Evolutionary conservation across 495 filamentous ascomycete genomes (phyloP).

Genomic region (Astrothelium macrocarpum): DNA sequence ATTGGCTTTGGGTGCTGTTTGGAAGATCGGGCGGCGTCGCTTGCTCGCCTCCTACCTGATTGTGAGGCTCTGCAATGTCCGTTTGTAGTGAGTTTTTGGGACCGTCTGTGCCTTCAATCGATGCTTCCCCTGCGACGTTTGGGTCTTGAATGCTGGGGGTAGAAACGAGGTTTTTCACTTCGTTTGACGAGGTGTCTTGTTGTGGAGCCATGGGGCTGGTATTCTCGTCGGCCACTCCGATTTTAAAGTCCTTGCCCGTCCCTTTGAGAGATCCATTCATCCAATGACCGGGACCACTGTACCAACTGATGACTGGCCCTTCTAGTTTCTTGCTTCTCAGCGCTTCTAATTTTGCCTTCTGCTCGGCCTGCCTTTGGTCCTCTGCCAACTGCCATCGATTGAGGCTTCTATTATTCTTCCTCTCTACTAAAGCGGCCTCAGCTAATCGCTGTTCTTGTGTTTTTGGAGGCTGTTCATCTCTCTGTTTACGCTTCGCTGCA

Average conservation of each 20-base stretch:
- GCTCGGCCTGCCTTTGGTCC: constrained; percentile 71
- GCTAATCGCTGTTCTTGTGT: constrained; percentile 76
- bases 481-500: constrained; percentile 64
- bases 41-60: constrained; percentile 5
- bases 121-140: too few relatives aligned
- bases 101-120: not conserved
- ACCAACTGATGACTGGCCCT: constrained; percentile 84
- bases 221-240: constrained; percentile 45
- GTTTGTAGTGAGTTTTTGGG: not conserved
- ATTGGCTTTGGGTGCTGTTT: constrained; percentile 14
- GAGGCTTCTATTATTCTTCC: constrained; percentile 76
- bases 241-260: constrained; percentile 56
- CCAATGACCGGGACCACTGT: constrained; percentile 76
- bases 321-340: constrained; percentile 65
- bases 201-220: not conserved
- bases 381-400: constrained; percentile 89
- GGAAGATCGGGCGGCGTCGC: constrained; percentile 7
- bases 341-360: constrained; percentile 49
- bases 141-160: not conserved
- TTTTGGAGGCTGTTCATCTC: constrained; percentile 67
- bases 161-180: not conserved
- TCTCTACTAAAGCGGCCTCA: constrained; percentile 74
- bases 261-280: constrained; percentile 63
- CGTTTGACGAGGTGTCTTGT: not conserved
- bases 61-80: not conserved